Evolutionary conservation across 2,329 filamentous ascomycete species (phyloP).

Genomic region (Fusarium haematococcum): DNA sequence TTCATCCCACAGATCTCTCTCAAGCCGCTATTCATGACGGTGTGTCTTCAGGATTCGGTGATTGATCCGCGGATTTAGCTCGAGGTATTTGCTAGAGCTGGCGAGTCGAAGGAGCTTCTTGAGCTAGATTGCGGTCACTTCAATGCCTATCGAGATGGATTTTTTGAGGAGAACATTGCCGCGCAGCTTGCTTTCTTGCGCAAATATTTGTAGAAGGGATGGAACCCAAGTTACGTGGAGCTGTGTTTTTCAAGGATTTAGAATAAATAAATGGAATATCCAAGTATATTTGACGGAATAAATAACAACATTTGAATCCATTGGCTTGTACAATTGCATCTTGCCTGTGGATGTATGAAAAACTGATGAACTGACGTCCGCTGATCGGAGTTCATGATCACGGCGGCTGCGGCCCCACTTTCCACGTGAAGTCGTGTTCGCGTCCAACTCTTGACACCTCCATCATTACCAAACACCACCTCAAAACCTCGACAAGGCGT

Average conservation of each 20-base stretch:
- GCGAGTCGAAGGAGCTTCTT: not conserved
- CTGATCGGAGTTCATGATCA: not conserved
- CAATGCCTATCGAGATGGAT: not conserved
- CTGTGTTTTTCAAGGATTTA: too few relatives aligned
- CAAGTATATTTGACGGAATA: too few relatives aligned
- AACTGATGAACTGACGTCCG: too few relatives aligned
- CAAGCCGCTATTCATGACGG: not conserved
- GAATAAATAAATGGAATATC: too few relatives aligned
- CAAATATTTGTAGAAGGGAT: not conserved
- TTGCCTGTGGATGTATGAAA: too few relatives aligned
- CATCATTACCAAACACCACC: constrained; percentile 4
- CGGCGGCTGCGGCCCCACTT: constrained; percentile 11
- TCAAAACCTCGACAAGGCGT: constrained; percentile 2
- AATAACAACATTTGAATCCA: too few relatives aligned
- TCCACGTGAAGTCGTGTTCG: constrained; percentile 37
- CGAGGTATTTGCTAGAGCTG: not conserved
- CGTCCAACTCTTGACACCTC: not conserved
- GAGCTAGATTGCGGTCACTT: not conserved
- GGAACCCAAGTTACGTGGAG: not conserved
- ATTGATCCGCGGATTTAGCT: not conserved
- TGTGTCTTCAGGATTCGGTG: not conserved
- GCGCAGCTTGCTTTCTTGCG: not conserved
- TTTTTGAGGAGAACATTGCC: not conserved
- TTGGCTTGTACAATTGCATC: too few relatives aligned
- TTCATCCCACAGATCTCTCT: not conserved